These are phyloP conservation scores for Penicillium parvum DNA, from an alignment of 495 filamentous ascomycete species.

Conservation along the genomic window DNA sequence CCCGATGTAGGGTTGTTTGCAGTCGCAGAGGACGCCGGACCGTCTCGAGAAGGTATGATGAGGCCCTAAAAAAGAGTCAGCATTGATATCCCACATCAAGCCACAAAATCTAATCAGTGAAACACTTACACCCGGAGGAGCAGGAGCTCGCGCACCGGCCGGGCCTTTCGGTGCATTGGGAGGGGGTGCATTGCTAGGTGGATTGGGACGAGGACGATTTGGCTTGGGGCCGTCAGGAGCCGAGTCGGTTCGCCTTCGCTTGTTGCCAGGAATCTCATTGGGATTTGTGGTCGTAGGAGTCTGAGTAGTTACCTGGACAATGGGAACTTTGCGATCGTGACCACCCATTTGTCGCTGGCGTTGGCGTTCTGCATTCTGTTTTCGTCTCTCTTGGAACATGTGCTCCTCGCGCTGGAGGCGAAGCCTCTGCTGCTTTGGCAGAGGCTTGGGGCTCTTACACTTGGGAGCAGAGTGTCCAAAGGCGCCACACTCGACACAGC, in stretches of 20 bases:
- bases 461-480: conserved; percentile 35
- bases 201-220: conserved; percentile 24
- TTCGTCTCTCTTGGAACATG: conserved; percentile 26
- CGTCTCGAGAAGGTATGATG: conserved; percentile 38
- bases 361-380: conserved; percentile 34
- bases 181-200: conserved; percentile 13
- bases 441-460: conserved; percentile 30
- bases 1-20: conserved; percentile 7
- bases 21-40: conserved; percentile 25
- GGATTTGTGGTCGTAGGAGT: conserved; percentile 7
- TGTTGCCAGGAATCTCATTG: conserved; percentile 23
- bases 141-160: conserved; percentile 10
- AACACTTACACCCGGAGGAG: conserved; percentile 30
- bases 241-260: conserved; percentile 42
- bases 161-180: conserved; percentile 1
- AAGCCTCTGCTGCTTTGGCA: conserved; percentile 34
- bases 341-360: conserved; percentile 40
- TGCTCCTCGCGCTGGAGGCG: conserved; percentile 32
- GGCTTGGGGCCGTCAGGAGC: conserved; percentile 24
- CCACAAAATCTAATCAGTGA: neutral
- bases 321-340: conserved; percentile 46
- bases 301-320: conserved; percentile 32
- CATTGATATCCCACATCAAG: conserved; percentile 1
- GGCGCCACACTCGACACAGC: conserved; percentile 45
- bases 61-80: conserved; percentile 23